Base-by-base conservation (phyloP, 1,139 yeast genomes). In the Candida tetrigidarum region DNA sequence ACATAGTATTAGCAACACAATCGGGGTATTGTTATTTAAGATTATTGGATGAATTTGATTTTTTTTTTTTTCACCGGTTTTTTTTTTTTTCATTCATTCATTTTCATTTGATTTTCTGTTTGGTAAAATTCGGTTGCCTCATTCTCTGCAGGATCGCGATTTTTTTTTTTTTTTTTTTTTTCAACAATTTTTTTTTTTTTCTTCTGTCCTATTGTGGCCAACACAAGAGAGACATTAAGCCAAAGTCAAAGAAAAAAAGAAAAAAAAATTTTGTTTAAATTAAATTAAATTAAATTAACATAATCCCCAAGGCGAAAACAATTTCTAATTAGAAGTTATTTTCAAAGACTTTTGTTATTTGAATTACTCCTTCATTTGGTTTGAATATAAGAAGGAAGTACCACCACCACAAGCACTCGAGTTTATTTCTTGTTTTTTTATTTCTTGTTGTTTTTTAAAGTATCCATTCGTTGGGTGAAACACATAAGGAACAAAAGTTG, bases 91-190 rank as follows among this genome's bases (percentile, higher is more conserved):
- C 12, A 16, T 6, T 30, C 16, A 4, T 18, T 11, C 4, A 9
- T 32, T 18, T 19, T 7, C 25, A 10, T 11, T 11, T 11, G 10
- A 6, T 19, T 8, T 4, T 28, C 29, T 26, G 12, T 18, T n/a
- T n/a, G n/a, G n/a, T n/a, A n/a, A n/a, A n/a, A n/a, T n/a, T n/a
- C n/a, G n/a, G n/a, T n/a, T n/a, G n/a, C n/a, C n/a, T n/a, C n/a
- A n/a, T n/a, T 30, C 34, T 30, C 36, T 32, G 23, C 36, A 32
- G 36, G 36, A 32, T n/a, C 22, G 22, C 23, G 36, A 14, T 18
- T 30, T 10, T 5, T 32, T 32, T 32, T 20, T 32, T 19, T 32
- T 32, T 20, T 30, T 16, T 7, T 27, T 27, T 29, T 29, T 14
- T 29, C 33, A 29, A 29, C 33, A 29, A 29, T 6, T 29, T 29